phyloP scores from a whole-genome alignment of 495 filamentous ascomycete genomes.

The Annulohypoxylon maeteangense region DNA sequence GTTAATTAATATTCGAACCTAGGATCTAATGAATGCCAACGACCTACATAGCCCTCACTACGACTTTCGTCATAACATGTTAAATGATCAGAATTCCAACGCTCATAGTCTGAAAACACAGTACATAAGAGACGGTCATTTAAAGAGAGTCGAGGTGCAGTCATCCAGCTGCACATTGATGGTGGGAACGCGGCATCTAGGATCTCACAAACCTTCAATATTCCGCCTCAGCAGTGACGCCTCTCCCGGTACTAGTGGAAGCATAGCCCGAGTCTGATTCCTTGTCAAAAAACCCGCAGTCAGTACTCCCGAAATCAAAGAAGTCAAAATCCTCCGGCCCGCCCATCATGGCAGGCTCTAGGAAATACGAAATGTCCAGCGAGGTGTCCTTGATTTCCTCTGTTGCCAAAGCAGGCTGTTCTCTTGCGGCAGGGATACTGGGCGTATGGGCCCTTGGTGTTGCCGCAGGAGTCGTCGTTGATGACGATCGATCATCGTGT shows the following conservation, averaged over 20 bases:
- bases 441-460: conserved; percentile 42
- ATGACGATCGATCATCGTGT: conserved; percentile 35
- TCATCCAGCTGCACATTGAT: conserved; percentile 2
- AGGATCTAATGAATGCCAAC: neutral
- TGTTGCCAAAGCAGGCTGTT: conserved; percentile 1
- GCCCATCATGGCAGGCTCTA: conserved; percentile 22
- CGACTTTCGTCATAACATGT: neutral
- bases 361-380: conserved; percentile 30
- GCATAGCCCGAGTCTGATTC: conserved; percentile 44
- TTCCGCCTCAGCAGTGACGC: conserved; percentile 11
- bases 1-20: neutral
- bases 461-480: conserved; percentile 36
- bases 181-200: neutral
- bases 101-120: neutral
- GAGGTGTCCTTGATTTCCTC: conserved; percentile 19
- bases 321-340: conserved; percentile 27
- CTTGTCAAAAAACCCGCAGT: conserved; percentile 28
- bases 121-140: conserved; percentile 3
- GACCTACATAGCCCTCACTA: neutral
- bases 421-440: conserved; percentile 16
- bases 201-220: neutral
- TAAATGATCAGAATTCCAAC: neutral
- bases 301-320: conserved; percentile 16
- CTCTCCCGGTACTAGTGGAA: conserved; percentile 35
- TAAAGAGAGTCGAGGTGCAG: neutral